Evolutionary conservation across 345 rosid species (phyloP).

Genomic region (Rubroshorea leprosula): DNA sequence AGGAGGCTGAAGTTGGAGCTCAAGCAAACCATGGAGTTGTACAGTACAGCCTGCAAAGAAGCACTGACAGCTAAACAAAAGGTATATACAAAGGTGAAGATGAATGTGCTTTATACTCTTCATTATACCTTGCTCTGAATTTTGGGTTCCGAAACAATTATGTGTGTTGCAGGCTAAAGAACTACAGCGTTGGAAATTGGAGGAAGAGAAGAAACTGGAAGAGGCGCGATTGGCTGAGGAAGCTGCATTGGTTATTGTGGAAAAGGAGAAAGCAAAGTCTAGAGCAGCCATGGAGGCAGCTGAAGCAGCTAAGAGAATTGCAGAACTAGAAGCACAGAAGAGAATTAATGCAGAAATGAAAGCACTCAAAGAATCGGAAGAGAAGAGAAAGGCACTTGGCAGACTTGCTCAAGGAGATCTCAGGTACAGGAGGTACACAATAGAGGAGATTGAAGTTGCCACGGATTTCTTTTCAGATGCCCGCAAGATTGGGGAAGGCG

Average conservation of each 20-base stretch:
- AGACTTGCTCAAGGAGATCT: conserved; percentile 47
- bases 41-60: conserved; percentile 88
- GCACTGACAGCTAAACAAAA: conserved; percentile 82
- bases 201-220: conserved; percentile 67
- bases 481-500: conserved; percentile 87
- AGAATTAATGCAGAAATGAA: conserved; percentile 69
- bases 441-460: conserved; percentile 83
- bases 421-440: conserved; percentile 71
- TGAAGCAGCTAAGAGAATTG: conserved; percentile 79
- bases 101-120: not conserved
- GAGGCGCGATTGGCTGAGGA: conserved; percentile 74
- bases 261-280: conserved; percentile 79
- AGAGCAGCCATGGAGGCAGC: conserved; percentile 82
- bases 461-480: conserved; percentile 56
- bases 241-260: conserved; percentile 66
- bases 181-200: conserved; percentile 73
- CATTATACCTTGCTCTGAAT: too few relatives aligned
- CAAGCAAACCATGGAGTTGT: conserved; percentile 96
- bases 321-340: conserved; percentile 70
- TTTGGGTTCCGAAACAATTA: too few relatives aligned
- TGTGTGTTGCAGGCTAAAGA: conserved; percentile 52
- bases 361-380: conserved; percentile 65
- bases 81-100: conserved; percentile 26
- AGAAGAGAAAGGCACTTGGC: conserved; percentile 55
- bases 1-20: conserved; percentile 81